These are phyloP conservation scores for Raphanus hybrid DNA, from an alignment of 441 rosid genomes.

Conservation along the genomic window DNA sequence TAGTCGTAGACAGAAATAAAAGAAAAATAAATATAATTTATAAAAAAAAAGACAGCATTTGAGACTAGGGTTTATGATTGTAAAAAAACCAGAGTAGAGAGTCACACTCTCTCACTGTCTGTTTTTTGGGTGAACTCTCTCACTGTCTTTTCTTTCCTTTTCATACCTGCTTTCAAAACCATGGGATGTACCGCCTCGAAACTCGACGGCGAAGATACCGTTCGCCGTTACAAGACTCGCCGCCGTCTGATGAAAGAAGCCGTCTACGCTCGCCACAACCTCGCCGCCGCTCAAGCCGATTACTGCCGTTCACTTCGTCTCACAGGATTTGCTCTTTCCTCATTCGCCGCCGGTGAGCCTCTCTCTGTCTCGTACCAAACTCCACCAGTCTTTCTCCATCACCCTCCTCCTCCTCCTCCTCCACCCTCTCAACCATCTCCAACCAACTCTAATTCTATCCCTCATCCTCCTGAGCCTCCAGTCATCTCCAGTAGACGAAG, in stretches of 20 bases:
- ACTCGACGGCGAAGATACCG: slow-evolving; percentile 86
- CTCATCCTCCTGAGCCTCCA: slow-evolving; percentile 11
- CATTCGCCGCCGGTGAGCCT: slow-evolving; percentile 71
- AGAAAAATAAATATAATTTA: too few species aligned
- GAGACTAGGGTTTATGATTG: too few species aligned
- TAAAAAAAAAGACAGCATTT: too few species aligned
- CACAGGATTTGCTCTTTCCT: slow-evolving; percentile 79
- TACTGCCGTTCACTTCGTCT: slow-evolving; percentile 79
- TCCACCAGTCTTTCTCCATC: slow-evolving; percentile 71
- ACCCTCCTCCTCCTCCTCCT: slow-evolving; percentile 22
- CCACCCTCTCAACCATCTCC: neutral
- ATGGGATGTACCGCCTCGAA: slow-evolving; percentile 90
- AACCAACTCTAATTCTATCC: slow-evolving; percentile 26
- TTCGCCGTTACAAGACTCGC: slow-evolving; percentile 84
- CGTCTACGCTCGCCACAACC: slow-evolving; percentile 75
- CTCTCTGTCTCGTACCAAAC: slow-evolving; percentile 77
- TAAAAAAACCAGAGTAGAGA: too few species aligned
- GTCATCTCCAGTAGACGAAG: slow-evolving; percentile 48
- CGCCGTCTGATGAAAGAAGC: slow-evolving; percentile 88
- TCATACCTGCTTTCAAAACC: neutral
- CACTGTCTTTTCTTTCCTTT: too few species aligned
- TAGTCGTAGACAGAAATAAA: too few species aligned
- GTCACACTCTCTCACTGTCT: too few species aligned
- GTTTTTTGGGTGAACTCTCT: too few species aligned
- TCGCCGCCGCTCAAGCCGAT: slow-evolving; percentile 87